Evolutionary conservation across 1,139 yeast genomes (phyloP), one percentile per base, ranked within the genome.

Genomic region (Suhomyces panamericanus): DNA sequence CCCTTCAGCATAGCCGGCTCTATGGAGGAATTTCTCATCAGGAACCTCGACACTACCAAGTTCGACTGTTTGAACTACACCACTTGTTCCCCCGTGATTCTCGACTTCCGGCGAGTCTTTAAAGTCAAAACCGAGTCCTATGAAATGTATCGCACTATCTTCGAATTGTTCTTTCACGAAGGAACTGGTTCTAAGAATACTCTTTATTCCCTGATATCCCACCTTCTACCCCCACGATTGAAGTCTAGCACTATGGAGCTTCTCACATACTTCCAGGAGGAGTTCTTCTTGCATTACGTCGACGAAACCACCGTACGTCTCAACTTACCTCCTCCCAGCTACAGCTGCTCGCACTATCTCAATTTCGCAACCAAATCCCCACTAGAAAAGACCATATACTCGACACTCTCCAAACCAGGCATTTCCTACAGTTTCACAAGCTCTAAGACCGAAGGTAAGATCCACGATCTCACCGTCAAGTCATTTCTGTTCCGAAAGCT

Each of bases 1-100:
- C 50, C 53, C 3, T 31, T 32, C 13, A 29, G 47, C 14, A 35
- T 50, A 9, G 40, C 46, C 15, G 42, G 46, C 7, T 50, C 50
- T 3, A 32, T 48, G 15, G 50, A 48, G 27, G 40, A 38, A 17
- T 44, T 49, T 26, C 46, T 48, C 26, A 40, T 44, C 20, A 35
- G 27, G 17, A 44, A 43, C 26, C 33, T 50, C 10, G 49, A 44
- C 31, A 16, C 24, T 2, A 12, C 14, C 10, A 38, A 34, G 11
- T 47, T 27, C 37, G 49, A 48, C 26, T 46, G 46, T 6, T 46
- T 48, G 39, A 48, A 48, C 42, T 43, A 47, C 17, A 39, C 35
- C 8, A 37, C 36, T n/a, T 43, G 38, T 16, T 36, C 44, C 3
- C 46, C 46, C 10, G 29, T 31, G 20, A 20, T 38, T 5, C 13